These are phyloP conservation scores for Tylopilus felleus DNA, from an alignment of 768 basidiomycete genomes.

Conservation along the genomic window DNA sequence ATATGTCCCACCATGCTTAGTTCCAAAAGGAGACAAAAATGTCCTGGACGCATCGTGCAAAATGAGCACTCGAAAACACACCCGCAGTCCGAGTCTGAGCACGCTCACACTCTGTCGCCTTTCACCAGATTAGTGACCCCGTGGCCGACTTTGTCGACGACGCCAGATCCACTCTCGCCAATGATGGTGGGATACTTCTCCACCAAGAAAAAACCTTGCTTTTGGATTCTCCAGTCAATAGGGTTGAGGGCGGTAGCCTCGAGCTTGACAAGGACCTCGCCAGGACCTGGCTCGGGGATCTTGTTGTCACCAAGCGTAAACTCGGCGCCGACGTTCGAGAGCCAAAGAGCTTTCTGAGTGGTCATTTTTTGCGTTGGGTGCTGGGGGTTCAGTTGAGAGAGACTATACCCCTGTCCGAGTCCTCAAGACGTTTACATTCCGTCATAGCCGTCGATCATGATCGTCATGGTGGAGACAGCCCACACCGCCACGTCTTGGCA, in stretches of 20 bases:
- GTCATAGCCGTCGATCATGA: neutral
- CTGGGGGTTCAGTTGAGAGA: neutral
- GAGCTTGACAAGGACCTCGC: constrained; percentile 43
- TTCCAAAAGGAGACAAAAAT: constrained; percentile 1
- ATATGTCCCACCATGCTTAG: constrained; percentile 7
- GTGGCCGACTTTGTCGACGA: constrained; percentile 35
- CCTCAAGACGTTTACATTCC: neutral
- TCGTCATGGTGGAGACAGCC: neutral
- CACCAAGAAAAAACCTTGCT: constrained; percentile 14
- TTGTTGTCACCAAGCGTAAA: constrained; percentile 9
- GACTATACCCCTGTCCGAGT: neutral
- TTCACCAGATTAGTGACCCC: constrained; percentile 31
- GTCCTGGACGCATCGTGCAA: neutral
- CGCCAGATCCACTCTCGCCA: constrained; percentile 38
- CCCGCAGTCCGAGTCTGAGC: neutral
- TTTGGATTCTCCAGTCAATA: constrained; percentile 30
- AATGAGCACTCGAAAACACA: neutral
- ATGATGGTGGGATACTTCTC: constrained; percentile 36
- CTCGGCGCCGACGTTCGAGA: constrained; percentile 8
- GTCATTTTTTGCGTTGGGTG: neutral
- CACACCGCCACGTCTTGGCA: neutral
- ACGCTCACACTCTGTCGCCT: constrained; percentile 38
- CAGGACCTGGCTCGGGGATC: constrained; percentile 37
- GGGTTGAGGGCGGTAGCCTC: constrained; percentile 44
- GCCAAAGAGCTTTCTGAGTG: constrained; percentile 19